A percentile compares a stretch with the other conserved stretches of the same genome.
phyloP scores from a whole-genome alignment of 2,329 filamentous ascomycete species.

The Cadophora sp. region DNA sequence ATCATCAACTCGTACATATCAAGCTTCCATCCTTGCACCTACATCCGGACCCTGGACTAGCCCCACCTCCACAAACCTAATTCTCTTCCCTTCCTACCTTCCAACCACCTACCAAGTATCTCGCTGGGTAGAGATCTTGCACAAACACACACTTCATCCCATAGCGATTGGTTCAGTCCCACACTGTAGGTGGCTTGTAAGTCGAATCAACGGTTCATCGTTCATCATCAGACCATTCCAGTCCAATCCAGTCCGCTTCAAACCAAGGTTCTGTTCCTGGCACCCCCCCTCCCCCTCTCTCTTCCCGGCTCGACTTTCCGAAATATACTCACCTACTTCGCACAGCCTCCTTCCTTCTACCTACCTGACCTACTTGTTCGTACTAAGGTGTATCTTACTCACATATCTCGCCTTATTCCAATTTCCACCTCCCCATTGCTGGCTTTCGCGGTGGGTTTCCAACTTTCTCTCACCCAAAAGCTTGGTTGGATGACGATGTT shows the following conservation, averaged over 20 bases:
- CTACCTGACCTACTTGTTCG: no score
- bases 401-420: not conserved
- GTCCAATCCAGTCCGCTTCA: no score
- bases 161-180: not conserved
- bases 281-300: not conserved
- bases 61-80: slow-evolving; percentile 1
- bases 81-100: not conserved
- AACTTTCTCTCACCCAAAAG: slow-evolving; percentile 21
- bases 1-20: not conserved
- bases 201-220: not conserved
- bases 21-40: slow-evolving; percentile 8
- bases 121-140: not conserved
- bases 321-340: no score
- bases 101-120: not conserved
- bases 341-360: no score
- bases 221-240: not conserved
- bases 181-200: not conserved
- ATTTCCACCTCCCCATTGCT: not conserved
- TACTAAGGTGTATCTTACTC: not conserved
- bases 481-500: slow-evolving; percentile 23
- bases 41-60: slow-evolving; percentile 1
- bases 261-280: slow-evolving; percentile 8
- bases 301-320: not conserved
- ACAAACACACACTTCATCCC: not conserved
- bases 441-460: no score